phyloP scores from a whole-genome alignment of 345 rosid species.

The Arabis alpina region DNA sequence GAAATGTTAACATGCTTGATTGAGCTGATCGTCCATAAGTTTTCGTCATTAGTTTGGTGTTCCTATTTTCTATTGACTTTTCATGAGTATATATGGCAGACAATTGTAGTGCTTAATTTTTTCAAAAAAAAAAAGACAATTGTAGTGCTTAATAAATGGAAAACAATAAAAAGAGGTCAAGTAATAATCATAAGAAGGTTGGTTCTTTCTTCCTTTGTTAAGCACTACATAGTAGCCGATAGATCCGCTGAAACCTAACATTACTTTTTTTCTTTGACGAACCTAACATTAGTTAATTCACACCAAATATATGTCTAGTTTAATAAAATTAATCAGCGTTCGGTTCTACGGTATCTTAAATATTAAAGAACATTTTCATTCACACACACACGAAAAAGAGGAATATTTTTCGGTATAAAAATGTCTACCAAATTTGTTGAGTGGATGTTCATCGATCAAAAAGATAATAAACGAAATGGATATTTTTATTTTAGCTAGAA shows the following conservation, averaged over 20 bases:
- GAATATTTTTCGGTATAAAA: slow-evolving; percentile 4
- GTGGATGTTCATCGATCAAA: background rate
- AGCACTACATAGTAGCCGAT: slow-evolving; percentile 10
- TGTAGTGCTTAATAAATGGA: slow-evolving; percentile 2
- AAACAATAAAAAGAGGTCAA: background rate
- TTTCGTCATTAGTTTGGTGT: background rate
- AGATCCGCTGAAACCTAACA: slow-evolving; percentile 21
- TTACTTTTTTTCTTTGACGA: slow-evolving; percentile 3
- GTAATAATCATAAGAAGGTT: slow-evolving; percentile 10
- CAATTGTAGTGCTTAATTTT: no score
- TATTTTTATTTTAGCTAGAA: no score
- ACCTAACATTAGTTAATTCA: slow-evolving; percentile 11
- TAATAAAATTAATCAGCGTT: no score
- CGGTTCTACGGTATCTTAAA: background rate
- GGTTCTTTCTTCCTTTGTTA: slow-evolving; percentile 11
- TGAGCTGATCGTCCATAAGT: no score
- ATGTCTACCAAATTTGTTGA: background rate
- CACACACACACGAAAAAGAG: background rate
- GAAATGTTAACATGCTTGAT: slow-evolving; percentile 1
- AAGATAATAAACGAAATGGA: no score
- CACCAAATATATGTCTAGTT: slow-evolving; percentile 12
- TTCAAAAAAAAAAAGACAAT: no score
- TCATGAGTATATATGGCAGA: slow-evolving; percentile 25
- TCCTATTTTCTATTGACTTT: background rate
- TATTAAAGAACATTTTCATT: background rate